Evolutionary conservation across 805 yeast genomes (phyloP).

Genomic region (Candida endomychidarum): DNA sequence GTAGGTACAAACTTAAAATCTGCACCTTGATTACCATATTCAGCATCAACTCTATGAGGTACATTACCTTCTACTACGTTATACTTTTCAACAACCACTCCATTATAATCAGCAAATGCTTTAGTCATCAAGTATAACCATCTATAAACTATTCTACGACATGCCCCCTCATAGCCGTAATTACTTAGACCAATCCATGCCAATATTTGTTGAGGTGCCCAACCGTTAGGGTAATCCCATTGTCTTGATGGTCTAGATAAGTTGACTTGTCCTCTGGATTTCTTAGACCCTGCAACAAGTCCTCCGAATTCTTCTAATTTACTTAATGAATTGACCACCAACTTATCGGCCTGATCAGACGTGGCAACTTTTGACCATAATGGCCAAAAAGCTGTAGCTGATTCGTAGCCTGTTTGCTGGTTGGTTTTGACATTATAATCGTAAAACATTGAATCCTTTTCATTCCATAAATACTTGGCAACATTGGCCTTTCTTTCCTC

Average conservation of each 20-base stretch:
- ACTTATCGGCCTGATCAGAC: constrained; percentile 60
- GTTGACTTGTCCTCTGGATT: constrained; percentile 69
- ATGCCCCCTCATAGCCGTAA: constrained; percentile 66
- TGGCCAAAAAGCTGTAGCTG: constrained; percentile 92
- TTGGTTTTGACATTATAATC: constrained; percentile 72
- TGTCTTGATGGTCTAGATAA: constrained; percentile 82
- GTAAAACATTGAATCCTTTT: constrained; percentile 69
- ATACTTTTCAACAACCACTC: constrained; percentile 93
- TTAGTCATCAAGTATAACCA: constrained; percentile 91
- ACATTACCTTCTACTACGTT: constrained; percentile 80
- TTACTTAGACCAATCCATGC: constrained; percentile 85
- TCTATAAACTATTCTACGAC: constrained; percentile 72
- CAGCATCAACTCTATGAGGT: constrained; percentile 92
- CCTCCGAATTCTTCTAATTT: constrained; percentile 89
- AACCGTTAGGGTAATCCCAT: constrained; percentile 97
- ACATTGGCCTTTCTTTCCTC: constrained; percentile 52
- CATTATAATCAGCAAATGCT: constrained; percentile 88
- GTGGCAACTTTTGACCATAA: constrained; percentile 77
- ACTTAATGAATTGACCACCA: constrained; percentile 58
- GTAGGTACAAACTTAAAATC: constrained; percentile 90
- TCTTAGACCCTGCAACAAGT: constrained; percentile 75
- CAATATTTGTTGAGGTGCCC: constrained; percentile 98
- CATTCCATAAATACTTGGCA: constrained; percentile 80
- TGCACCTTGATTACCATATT: constrained; percentile 95
- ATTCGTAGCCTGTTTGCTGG: constrained; percentile 64